phyloP scores from a whole-genome alignment of 495 filamentous ascomycete genomes.

The Cercophora samala region DNA sequence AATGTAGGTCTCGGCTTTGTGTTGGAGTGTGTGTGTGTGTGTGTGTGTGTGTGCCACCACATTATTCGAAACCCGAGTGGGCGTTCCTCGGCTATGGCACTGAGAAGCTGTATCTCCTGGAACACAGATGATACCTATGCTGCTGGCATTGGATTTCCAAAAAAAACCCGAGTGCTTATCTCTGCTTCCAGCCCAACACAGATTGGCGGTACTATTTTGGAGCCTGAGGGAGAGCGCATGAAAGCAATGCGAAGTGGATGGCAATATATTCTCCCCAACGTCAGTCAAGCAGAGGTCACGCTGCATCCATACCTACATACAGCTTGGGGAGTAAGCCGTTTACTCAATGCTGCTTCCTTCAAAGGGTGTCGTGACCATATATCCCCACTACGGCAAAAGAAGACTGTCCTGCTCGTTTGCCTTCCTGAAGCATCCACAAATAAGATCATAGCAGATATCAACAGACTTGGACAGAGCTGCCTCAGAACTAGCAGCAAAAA shows the following conservation, averaged over 20 bases:
- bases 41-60: neutral
- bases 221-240: neutral
- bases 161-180: neutral
- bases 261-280: conserved; percentile 23
- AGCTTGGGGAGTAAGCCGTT: neutral
- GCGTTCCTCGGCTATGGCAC: neutral
- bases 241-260: conserved; percentile 10
- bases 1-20: neutral
- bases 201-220: neutral
- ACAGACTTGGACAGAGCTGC: no score
- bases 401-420: no score
- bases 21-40: neutral
- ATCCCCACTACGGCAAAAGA: no score
- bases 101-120: neutral
- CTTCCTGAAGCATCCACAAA: neutral
- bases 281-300: conserved; percentile 12
- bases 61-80: neutral
- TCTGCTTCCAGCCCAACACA: neutral
- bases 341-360: neutral
- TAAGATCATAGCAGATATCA: neutral
- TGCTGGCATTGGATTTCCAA: no score
- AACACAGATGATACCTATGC: neutral
- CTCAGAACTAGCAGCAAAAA: no score
- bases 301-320: neutral
- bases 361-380: neutral